Evolutionary conservation across 257 asterid genomes (phyloP), one percentile per base, ranked within the genome.

Genomic region (Cinchona pubescens): DNA sequence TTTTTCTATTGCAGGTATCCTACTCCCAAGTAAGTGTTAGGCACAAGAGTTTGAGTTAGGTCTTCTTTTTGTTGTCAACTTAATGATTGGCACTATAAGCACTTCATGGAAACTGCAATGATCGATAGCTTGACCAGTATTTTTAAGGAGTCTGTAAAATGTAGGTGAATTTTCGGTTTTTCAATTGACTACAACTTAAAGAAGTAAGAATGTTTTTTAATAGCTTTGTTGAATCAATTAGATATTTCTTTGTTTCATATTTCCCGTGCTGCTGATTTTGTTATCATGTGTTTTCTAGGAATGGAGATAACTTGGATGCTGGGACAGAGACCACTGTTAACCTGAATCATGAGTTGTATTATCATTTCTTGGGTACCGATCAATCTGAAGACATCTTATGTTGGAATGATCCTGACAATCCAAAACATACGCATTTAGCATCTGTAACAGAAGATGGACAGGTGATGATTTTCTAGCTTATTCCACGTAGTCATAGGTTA

Each of bases 1-100:
- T 94, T 90, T 78, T 94, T 92, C 86, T 92, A 94, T 84, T 83
- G 96, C 85, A 96, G 99, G 61, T 95, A 90, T 79, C 99, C 98
- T 62, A 84, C 94, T 80, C 98, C 94, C 11, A 79, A 65, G 96
- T 95, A 84, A 83, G 98, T 79, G 19, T 19, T 37, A 3, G 76
- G 64, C 35, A 59, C 64, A 59, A 18, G 12, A 23, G 9, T 56
- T 59, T 25, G 71, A 67, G 5, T 35, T 32, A 1, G n/a, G 25
- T 6, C 69, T 34, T 18, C 40, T 58, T 30, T 62, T 62, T 34
- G 6, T 15, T 15, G 18, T 13, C 38, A 34, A 14, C 58, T 18
- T 49, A 1, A 4, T 51, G n/a, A n/a, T n/a, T n/a, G n/a, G n/a
- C n/a, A 51, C 59, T 51, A 19, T 7, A 25, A 19, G 27, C 21